Evolutionary conservation across 2,329 filamentous ascomycete species (phyloP).

Genomic region (Diplodia sapinea): DNA sequence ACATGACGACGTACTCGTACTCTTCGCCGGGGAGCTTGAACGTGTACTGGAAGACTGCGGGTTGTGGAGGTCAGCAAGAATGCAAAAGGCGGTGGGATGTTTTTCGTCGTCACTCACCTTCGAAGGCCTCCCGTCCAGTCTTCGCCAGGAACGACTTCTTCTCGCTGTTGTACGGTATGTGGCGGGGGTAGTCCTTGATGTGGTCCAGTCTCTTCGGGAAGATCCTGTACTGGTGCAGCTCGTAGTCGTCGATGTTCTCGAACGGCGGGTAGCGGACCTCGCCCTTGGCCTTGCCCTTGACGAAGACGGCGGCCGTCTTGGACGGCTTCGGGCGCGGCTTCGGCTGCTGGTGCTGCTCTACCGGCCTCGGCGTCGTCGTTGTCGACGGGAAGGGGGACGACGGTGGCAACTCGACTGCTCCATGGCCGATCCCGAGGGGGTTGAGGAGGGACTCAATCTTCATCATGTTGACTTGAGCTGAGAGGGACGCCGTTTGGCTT

Average conservation of each 20-base stretch:
- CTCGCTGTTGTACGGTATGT: constrained; percentile 92
- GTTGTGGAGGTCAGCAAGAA: constrained; percentile 35
- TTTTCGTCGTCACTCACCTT: constrained; percentile 64
- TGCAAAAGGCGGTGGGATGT: no score
- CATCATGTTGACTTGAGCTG: constrained; percentile 38
- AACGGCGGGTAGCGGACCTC: constrained; percentile 75
- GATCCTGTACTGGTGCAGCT: constrained; percentile 70
- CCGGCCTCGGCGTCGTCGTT: not conserved
- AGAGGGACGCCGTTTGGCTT: not conserved
- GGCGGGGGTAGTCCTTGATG: constrained; percentile 60
- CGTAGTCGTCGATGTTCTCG: constrained; percentile 63
- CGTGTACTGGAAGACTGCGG: constrained; percentile 78
- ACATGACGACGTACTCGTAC: constrained; percentile 78
- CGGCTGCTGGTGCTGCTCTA: constrained; percentile 15
- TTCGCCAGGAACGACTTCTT: constrained; percentile 88
- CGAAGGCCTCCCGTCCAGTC: constrained; percentile 85
- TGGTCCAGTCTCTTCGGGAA: constrained; percentile 62
- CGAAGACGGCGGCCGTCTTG: constrained; percentile 69
- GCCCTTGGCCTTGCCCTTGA: constrained; percentile 67
- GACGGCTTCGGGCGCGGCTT: constrained; percentile 61
- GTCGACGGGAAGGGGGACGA: constrained; percentile 29
- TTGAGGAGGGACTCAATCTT: constrained; percentile 52
- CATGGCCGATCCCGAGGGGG: constrained; percentile 35
- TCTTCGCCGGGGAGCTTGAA: constrained; percentile 74
- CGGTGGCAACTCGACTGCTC: constrained; percentile 30